Evolutionary conservation across 192 early-diverging fungal species (phyloP).

Genomic region (Linnemannia schmuckeri): DNA sequence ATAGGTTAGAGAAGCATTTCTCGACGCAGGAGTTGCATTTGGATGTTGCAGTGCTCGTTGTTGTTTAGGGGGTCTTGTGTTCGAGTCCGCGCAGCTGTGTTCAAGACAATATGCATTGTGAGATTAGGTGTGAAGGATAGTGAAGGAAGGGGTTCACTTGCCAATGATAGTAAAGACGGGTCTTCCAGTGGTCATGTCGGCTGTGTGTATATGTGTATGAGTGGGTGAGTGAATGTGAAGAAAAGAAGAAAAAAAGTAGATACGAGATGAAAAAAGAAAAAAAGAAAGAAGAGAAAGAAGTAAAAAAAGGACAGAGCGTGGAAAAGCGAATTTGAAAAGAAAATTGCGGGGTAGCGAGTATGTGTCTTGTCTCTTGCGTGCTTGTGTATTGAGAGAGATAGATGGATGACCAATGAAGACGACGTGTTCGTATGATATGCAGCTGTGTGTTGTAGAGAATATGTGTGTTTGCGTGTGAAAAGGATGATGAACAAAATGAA

Average conservation of each 20-base stretch:
- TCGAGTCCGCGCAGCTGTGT: neutral
- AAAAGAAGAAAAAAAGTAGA: neutral
- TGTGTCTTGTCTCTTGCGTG: neutral
- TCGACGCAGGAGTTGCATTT: neutral
- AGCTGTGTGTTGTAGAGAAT: neutral
- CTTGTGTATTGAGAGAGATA: too few relatives aligned
- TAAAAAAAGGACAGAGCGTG: slow-evolving; percentile 8
- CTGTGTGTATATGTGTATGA: neutral
- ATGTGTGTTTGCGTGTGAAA: too few relatives aligned
- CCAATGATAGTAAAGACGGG: slow-evolving; percentile 42
- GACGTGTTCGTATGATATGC: neutral
- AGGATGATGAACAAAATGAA: slow-evolving; percentile 1
- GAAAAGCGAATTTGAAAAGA: slow-evolving; percentile 2
- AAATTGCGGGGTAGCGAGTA: slow-evolving; percentile 21
- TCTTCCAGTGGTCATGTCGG: slow-evolving; percentile 20
- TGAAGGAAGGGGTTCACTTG: slow-evolving; percentile 16
- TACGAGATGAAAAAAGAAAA: neutral
- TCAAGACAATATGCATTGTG: neutral
- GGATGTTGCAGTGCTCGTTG: neutral
- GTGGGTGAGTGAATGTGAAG: neutral
- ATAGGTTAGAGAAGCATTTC: neutral
- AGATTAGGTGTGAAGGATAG: neutral
- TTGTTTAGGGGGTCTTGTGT: neutral
- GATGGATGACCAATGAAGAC: neutral
- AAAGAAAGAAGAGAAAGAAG: neutral